Evolutionary conservation across 2,329 filamentous ascomycete species (phyloP).

Genomic region (Calycina herbarum): DNA sequence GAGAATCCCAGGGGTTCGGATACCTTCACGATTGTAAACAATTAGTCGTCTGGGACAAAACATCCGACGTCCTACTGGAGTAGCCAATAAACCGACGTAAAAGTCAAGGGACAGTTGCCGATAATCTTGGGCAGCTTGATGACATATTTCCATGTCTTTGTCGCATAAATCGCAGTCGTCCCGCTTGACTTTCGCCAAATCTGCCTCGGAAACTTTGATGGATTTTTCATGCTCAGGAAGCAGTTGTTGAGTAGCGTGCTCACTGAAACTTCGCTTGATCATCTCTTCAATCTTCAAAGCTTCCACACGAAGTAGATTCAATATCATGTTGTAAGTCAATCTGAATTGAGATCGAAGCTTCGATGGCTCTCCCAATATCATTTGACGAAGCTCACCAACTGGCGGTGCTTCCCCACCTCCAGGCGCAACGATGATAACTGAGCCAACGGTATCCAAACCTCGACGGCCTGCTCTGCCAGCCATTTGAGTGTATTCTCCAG

Average conservation of each 20-base stretch:
- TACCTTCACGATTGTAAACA: conserved; percentile 81
- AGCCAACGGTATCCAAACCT: conserved; percentile 89
- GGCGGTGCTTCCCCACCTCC: conserved; percentile 84
- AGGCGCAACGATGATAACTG: conserved; percentile 87
- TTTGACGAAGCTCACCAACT: conserved; percentile 77
- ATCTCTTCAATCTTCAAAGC: conserved; percentile 99
- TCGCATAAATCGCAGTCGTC: conserved; percentile 83
- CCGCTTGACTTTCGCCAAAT: conserved; percentile 85
- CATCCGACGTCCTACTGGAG: conserved; percentile 79
- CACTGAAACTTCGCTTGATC: conserved; percentile 99
- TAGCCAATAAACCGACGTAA: conserved; percentile 72
- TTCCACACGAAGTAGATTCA: conserved; percentile 92
- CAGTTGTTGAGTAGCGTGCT: conserved; percentile 93
- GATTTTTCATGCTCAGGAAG: conserved; percentile 95
- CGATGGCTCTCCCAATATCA: conserved; percentile 94
- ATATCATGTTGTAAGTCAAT: conserved; percentile 98
- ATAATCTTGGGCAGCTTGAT: conserved; percentile 78
- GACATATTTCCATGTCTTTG: conserved; percentile 74
- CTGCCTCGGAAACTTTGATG: conserved; percentile 87
- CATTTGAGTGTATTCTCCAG: conserved; percentile 99
- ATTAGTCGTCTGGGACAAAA: conserved; percentile 75
- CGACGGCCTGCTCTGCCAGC: conserved; percentile 90
- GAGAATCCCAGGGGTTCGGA: conserved; percentile 79
- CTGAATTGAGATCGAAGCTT: conserved; percentile 96
- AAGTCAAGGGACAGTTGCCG: conserved; percentile 78